These are phyloP conservation scores for Aspergillus amoenus DNA, from an alignment of 2,329 filamentous ascomycete species.

Conservation along the genomic window DNA sequence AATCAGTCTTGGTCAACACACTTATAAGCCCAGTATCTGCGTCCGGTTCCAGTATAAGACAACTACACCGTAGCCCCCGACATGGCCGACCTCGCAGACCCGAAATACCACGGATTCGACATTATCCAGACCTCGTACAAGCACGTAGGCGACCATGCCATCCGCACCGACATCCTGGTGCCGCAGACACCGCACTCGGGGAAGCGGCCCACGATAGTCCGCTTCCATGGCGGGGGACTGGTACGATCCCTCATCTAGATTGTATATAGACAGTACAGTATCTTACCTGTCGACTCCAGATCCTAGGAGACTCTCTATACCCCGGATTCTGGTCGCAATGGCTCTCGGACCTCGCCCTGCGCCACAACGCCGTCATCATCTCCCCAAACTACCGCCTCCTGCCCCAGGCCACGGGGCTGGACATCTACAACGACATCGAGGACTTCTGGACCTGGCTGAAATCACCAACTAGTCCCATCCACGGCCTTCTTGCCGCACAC, in stretches of 20 bases:
- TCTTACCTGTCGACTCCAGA: slow-evolving; percentile 18
- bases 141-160: slow-evolving; percentile 36
- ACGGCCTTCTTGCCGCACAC: slow-evolving; percentile 11
- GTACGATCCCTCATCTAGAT: slow-evolving; percentile 20
- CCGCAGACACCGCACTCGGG: slow-evolving; percentile 36
- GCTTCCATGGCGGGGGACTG: slow-evolving; percentile 48
- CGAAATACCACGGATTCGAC: slow-evolving; percentile 32
- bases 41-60: no score
- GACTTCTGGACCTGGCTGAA: slow-evolving; percentile 52
- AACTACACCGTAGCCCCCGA: no score
- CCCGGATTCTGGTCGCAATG: slow-evolving; percentile 31
- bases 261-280: neutral
- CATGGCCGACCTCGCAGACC: neutral
- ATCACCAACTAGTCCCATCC: slow-evolving; percentile 5
- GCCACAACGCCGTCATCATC: slow-evolving; percentile 47
- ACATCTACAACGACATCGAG: slow-evolving; percentile 49
- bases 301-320: slow-evolving; percentile 30
- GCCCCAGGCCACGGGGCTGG: slow-evolving; percentile 48
- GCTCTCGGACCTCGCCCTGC: slow-evolving; percentile 41
- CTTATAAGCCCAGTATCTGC: no score
- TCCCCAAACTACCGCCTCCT: slow-evolving; percentile 53
- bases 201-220: slow-evolving; percentile 42
- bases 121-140: slow-evolving; percentile 45
- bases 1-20: no score
- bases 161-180: slow-evolving; percentile 37